A percentile compares a stretch with the other conserved stretches of the same genome.
Conservation (phyloP, 2,329 filamentous ascomycete genomes). For the Cryoendolithus antarcticus region DNA sequence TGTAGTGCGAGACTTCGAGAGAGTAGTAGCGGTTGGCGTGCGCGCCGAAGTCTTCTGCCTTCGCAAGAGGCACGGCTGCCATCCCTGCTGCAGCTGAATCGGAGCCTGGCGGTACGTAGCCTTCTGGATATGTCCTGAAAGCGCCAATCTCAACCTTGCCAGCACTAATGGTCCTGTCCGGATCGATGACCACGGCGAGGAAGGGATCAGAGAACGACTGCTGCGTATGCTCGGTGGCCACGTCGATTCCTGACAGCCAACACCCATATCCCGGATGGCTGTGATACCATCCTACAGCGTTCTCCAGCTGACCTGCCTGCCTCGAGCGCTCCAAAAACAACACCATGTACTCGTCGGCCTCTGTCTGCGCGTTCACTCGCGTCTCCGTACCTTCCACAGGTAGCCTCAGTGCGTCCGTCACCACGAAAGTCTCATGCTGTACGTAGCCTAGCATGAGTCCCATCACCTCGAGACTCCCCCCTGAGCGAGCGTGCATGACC, state of each 20-base stretch:
- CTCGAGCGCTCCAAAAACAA: slow-evolving; percentile 67
- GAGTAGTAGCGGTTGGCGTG: slow-evolving; percentile 85
- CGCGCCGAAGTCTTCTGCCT: slow-evolving; percentile 90
- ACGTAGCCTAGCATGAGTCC: slow-evolving; percentile 96
- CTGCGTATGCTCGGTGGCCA: slow-evolving; percentile 73
- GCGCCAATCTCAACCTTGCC: slow-evolving; percentile 96
- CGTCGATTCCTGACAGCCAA: slow-evolving; percentile 95
- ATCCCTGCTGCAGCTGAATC: slow-evolving; percentile 43
- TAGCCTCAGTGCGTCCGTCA: slow-evolving; percentile 86
- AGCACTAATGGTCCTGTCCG: slow-evolving; percentile 84
- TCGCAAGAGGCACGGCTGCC: slow-evolving; percentile 75
- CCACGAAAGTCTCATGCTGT: slow-evolving; percentile 69
- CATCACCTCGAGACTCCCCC: slow-evolving; percentile 89
- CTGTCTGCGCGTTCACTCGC: slow-evolving; percentile 85
- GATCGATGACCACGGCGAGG: slow-evolving; percentile 90
- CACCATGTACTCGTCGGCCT: slow-evolving; percentile 95
- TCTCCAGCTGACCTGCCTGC: slow-evolving; percentile 68
- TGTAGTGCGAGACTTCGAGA: slow-evolving; percentile 86
- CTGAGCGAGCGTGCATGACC: slow-evolving; percentile 97
- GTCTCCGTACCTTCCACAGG: slow-evolving; percentile 99
- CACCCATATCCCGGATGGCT: slow-evolving; percentile 95
- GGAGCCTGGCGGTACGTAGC: slow-evolving; percentile 46
- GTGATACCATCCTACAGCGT: slow-evolving; percentile 96
- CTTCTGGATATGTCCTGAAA: slow-evolving; percentile 78
- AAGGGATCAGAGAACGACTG: slow-evolving; percentile 84